Evolutionary conservation across 1,284 basidiomycete genomes (phyloP).

Genomic region (Sutorius eximius): DNA sequence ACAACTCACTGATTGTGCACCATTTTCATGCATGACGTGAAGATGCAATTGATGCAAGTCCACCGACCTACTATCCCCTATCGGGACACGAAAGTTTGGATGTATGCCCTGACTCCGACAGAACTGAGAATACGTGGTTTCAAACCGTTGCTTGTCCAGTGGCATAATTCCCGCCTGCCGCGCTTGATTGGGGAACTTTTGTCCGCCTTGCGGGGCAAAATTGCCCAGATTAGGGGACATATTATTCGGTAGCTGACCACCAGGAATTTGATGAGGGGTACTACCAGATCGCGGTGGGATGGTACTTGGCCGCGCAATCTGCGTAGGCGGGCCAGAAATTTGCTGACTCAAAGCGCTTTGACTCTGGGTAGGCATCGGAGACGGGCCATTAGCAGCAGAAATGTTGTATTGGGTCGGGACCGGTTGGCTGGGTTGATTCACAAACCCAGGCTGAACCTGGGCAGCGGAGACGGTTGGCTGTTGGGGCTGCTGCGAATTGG

Average conservation of each 20-base stretch:
- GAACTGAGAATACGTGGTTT: conserved; percentile 48
- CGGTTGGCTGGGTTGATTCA: conserved; percentile 22
- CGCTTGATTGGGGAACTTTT: conserved; percentile 23
- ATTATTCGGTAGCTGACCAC: conserved; percentile 21
- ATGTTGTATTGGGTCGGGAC: conserved; percentile 27
- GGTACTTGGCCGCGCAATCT: conserved; percentile 26
- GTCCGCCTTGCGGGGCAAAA: conserved; percentile 23
- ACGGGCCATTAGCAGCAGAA: conserved; percentile 17
- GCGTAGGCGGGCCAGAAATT: conserved; percentile 24
- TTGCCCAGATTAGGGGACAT: conserved; percentile 30
- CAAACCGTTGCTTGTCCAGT: conserved; percentile 52
- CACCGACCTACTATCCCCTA: conserved; percentile 51
- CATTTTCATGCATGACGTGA: conserved; percentile 57
- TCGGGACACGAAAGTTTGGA: conserved; percentile 42
- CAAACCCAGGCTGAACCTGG: conserved; percentile 26
- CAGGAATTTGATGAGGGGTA: conserved; percentile 35
- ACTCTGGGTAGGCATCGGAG: conserved; percentile 27
- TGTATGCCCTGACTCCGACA: conserved; percentile 39
- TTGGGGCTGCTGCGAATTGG: conserved; percentile 23
- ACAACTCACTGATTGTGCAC: conserved; percentile 46
- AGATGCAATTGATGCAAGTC: conserved; percentile 59
- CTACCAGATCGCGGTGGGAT: conserved; percentile 31
- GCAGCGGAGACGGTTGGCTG: conserved; percentile 13
- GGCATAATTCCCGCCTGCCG: conserved; percentile 34
- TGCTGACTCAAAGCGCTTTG: conserved; percentile 26